phyloP scores from a whole-genome alignment of 768 basidiomycete genomes.

The Lactifluus subvellereus region DNA sequence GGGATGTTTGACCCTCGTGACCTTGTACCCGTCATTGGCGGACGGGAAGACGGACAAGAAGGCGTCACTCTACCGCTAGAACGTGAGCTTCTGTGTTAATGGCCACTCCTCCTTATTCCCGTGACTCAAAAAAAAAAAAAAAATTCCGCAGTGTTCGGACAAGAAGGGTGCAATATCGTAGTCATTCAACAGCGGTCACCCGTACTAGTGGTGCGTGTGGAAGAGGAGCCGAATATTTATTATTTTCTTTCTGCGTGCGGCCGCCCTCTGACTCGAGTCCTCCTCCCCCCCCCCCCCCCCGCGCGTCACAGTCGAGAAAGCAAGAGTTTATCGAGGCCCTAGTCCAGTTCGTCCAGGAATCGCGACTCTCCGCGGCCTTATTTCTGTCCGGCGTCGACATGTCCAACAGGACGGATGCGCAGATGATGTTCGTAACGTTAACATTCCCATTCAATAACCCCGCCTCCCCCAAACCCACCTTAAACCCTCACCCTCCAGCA shows the following conservation, averaged over 20 bases:
- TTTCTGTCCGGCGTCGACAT: slow-evolving; percentile 74
- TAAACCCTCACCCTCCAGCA: slow-evolving; percentile 35
- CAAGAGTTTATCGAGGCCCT: slow-evolving; percentile 57
- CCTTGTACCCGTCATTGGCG: slow-evolving; percentile 67
- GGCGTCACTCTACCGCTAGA: slow-evolving; percentile 74
- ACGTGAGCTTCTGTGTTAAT: slow-evolving; percentile 40
- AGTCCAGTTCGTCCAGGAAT: slow-evolving; percentile 48
- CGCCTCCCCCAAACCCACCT: too few relatives aligned
- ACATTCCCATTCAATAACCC: too few relatives aligned
- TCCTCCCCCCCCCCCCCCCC: too few relatives aligned
- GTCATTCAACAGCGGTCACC: slow-evolving; percentile 79
- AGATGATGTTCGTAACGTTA: slow-evolving; percentile 58
- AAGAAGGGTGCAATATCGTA: slow-evolving; percentile 42
- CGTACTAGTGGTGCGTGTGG: slow-evolving; percentile 54
- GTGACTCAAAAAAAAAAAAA: slow-evolving; percentile 4
- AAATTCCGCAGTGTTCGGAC: slow-evolving; percentile 54
- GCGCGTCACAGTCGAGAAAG: slow-evolving; percentile 49
- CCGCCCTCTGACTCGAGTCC: too few relatives aligned
- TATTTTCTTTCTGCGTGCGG: too few relatives aligned
- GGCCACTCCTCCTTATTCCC: slow-evolving; percentile 11
- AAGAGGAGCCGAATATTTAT: too few relatives aligned
- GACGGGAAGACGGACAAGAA: slow-evolving; percentile 51
- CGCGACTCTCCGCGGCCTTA: slow-evolving; percentile 47
- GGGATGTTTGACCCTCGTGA: slow-evolving; percentile 59
- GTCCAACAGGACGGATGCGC: slow-evolving; percentile 65